Percentiles rank a stretch among this genome's conserved stretches.
Conservation (phyloP, 331 rosid genomes). For the Malus hybrid region DNA sequence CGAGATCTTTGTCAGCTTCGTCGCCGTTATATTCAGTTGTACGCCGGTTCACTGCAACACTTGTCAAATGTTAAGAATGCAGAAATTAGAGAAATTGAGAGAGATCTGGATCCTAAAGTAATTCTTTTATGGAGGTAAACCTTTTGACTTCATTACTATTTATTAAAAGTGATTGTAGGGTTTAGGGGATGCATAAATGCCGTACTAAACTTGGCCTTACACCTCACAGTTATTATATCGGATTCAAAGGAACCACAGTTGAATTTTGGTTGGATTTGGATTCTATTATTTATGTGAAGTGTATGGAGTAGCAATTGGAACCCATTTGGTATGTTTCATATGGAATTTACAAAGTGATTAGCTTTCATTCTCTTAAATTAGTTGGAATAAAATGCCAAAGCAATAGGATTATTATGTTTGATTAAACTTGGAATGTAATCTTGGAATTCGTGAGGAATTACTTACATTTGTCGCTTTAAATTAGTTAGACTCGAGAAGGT, state of each 20-base stretch:
- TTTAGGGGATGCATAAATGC: not conserved
- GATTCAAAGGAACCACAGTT: not conserved
- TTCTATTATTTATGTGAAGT: not conserved
- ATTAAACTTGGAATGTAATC: not conserved
- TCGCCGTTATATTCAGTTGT: slow-evolving; percentile 80
- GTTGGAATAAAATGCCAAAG: not conserved
- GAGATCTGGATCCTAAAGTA: slow-evolving; percentile 87
- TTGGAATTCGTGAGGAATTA: not conserved
- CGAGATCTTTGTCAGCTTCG: slow-evolving; percentile 83
- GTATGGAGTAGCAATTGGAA: not conserved
- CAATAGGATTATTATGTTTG: not conserved
- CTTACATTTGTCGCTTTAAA: not conserved
- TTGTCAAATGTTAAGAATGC: slow-evolving; percentile 26
- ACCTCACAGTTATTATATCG: not conserved
- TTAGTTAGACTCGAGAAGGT: not conserved
- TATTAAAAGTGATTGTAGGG: not conserved
- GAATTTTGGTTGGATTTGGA: not conserved
- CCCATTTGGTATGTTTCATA: not conserved
- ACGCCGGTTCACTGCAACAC: slow-evolving; percentile 67
- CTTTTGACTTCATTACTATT: not conserved
- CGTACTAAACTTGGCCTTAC: not conserved
- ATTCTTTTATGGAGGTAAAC: slow-evolving; percentile 92
- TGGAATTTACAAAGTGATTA: not conserved
- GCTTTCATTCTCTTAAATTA: not conserved
- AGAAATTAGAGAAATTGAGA: slow-evolving; percentile 87